Conservation (phyloP, 257 asterid species). For the Leptodermis oblonga region DNA sequence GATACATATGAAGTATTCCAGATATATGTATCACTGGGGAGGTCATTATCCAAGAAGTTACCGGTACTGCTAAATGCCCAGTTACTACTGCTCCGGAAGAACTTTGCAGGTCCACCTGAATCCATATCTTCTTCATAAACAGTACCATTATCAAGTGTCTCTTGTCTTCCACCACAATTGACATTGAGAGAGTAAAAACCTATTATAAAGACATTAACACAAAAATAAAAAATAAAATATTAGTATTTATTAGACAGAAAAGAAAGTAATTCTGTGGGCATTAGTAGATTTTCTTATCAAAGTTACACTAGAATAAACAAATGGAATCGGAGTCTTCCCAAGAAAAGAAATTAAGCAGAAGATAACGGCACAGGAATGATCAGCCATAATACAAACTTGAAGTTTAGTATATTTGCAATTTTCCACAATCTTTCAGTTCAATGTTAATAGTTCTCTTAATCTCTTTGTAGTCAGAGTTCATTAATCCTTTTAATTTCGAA, state of each 20-base stretch:
- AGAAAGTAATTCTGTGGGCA: background rate
- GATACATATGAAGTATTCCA: constrained; percentile 12
- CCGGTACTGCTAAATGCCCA: constrained; percentile 43
- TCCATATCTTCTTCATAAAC: constrained; percentile 25
- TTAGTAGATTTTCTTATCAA: no score
- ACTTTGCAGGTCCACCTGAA: constrained; percentile 26
- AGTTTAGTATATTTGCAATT: no score
- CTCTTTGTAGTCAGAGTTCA: no score
- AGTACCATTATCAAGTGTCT: background rate
- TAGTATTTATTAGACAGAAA: background rate
- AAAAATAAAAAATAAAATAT: background rate
- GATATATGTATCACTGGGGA: constrained; percentile 9
- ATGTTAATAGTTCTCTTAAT: no score
- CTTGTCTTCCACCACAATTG: constrained; percentile 53
- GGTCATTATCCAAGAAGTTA: constrained; percentile 22
- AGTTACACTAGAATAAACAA: no score
- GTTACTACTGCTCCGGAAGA: constrained; percentile 12
- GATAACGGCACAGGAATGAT: background rate
- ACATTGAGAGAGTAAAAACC: constrained; percentile 40
- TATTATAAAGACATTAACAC: constrained; percentile 12
- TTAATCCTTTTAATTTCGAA: no score
- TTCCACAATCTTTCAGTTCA: background rate
- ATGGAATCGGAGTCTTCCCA: background rate
- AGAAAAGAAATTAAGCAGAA: background rate
- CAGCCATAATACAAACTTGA: background rate